Base-by-base conservation (phyloP, 139 green algal species). In the Volvox reticuliferus region DNA sequence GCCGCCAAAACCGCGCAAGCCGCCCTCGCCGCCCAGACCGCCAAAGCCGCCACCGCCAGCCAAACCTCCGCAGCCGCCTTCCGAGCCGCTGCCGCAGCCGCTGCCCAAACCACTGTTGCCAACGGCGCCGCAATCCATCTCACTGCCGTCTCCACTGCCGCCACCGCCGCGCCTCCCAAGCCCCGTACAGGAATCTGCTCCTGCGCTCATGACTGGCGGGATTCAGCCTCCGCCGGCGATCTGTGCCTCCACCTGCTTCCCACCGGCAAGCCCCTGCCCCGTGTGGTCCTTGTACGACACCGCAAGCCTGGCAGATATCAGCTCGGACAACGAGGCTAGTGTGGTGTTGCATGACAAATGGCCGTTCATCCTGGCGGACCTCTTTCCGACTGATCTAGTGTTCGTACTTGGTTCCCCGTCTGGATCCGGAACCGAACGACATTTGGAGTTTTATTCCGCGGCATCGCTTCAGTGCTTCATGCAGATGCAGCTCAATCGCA, bases 371-470 rank as follows among this genome's bases (percentile, higher is more conserved):
- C 71, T 79, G 71, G 14, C 30, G 32, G 20, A 55, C 12, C 77
- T 62, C 20, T 84, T 84, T 21, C 36, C 37, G 24, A 20, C 19
- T 50, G 50, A 67, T 20, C 26, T 35, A 1, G 79, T 71, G 21
- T 79, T 79, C 22, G 71, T 79, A 79, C 71, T 37, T 12, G 30
- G 30, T 50, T 89, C 67, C 65, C 18, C 67, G 67, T 89, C 69
- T 71, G 85, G 85, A 3, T 32, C 37, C 28, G 13, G 30, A 36
- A 32, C 6, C 37, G 85, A 75, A 16, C 36, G 62, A 30, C 85
- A 89, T 30, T 50, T 89, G 33, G 85, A 89, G 85, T 89, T 89
- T 68, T 75, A 81, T 35, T 36, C 78, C 17, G 28, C 9, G 28
- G 6, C 1, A 24, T 62, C 69, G 18, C 85, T 89, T 24, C 84